Evolutionary conservation across 2,329 filamentous ascomycete genomes (phyloP).

Genomic region (Colletotrichum sp.): DNA sequence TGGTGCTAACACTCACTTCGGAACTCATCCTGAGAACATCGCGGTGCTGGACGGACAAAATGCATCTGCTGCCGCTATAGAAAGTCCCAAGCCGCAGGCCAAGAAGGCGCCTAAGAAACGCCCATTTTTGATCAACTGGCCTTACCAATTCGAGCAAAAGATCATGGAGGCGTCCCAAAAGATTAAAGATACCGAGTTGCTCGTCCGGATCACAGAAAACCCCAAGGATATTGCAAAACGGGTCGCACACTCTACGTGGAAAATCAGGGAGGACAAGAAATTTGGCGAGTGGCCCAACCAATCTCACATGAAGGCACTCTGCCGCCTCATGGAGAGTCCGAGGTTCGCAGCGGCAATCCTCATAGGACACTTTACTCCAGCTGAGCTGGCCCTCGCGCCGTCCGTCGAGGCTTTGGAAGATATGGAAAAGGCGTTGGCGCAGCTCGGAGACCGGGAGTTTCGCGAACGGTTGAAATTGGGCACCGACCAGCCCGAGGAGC

Average conservation of each 20-base stretch:
- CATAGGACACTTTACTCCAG: constrained; percentile 27
- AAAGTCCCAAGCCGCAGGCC: neutral
- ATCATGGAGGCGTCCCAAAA: constrained; percentile 8
- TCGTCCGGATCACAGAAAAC: neutral
- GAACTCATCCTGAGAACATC: constrained; percentile 14
- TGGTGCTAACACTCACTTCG: constrained; percentile 43
- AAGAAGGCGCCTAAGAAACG: neutral
- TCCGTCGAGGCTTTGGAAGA: constrained; percentile 28
- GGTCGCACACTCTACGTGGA: constrained; percentile 30
- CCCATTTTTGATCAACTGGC: neutral
- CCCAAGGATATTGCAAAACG: neutral
- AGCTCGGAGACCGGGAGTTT: constrained; percentile 30
- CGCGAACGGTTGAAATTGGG: constrained; percentile 23
- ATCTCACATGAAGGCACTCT: constrained; percentile 39
- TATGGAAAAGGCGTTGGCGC: constrained; percentile 29
- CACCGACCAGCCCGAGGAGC: constrained; percentile 27
- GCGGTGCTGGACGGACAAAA: neutral
- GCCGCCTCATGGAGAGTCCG: constrained; percentile 27
- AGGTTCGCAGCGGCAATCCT: constrained; percentile 36
- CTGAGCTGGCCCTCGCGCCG: constrained; percentile 30
- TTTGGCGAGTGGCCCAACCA: constrained; percentile 35
- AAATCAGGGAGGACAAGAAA: constrained; percentile 25
- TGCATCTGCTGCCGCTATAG: neutral
- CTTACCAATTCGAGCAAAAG: constrained; percentile 27
- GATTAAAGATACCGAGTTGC: neutral